Base-by-base conservation (phyloP, 495 filamentous ascomycete genomes). In the Talaromyces borbonicus region DNA sequence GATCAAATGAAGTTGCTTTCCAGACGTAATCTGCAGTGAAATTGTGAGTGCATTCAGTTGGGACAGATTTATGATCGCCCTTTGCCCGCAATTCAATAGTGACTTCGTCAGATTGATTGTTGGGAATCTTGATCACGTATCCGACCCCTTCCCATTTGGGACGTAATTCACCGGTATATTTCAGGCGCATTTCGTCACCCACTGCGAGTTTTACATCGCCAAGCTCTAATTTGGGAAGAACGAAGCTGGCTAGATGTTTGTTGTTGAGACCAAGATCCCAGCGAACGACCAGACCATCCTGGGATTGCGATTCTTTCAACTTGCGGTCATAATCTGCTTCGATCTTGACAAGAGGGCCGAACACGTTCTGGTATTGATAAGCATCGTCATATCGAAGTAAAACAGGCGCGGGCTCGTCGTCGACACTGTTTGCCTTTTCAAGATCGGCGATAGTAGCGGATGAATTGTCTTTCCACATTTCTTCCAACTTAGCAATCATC, bases 301-400 rank as follows among this genome's bases (percentile, higher is more conserved):
- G 93, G 3, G 87, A 93, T 61, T 99, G 92, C 3, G 93, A 86
- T 62, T 99, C 92, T 67, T 99, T 99, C 42, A 99, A 72, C 66
- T 99, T 97, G 53, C 90, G 87, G 62, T 99, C 92, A 57, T 99
- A 99, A 62, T 99, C 92, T n/a, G 92, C 94, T 61, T 99, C 92
- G 59, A 99, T 97, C 66, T 99, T 99, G 49, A 99, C 92, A 4
- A 99, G 75, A 1, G 92, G 92, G 0, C 92, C 92, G 56, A 99
- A 99, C 18, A 97, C 90, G 53, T 99, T 99, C 63, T 99, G 92
- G 55, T 99, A 99, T 51, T 99, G 92, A 62, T 87, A 99, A 1
- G 92, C 89, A 64, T 97, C 93, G 46, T 97, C 92, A 53, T 99
- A 99, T 43, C 89, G 88, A 18, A 97, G 71, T 7, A 96, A 74